Conservation (phyloP, 2,329 filamentous ascomycete genomes). For the Emergomyces orientalis region DNA sequence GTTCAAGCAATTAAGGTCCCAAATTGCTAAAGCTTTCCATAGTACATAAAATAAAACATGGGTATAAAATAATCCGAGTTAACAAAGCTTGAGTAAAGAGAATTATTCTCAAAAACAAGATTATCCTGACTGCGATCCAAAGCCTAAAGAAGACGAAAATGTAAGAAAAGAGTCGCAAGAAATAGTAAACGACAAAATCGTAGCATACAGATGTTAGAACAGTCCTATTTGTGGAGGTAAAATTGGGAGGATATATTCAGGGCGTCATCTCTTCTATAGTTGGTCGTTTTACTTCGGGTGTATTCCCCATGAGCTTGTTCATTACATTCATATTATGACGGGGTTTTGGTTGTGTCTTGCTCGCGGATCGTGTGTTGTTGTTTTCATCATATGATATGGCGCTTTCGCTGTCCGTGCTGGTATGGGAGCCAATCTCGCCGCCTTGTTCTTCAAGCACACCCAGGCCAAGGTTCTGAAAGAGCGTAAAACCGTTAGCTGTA, state of each 20-base stretch:
- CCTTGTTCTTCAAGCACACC: constrained; percentile 37
- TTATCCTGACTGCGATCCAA: not conserved
- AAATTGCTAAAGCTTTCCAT: too few species aligned
- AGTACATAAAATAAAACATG: not conserved
- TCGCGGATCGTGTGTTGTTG: not conserved
- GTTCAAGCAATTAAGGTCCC: not conserved
- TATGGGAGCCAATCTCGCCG: constrained; percentile 15
- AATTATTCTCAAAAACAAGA: not conserved
- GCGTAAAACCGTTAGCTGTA: constrained; percentile 6
- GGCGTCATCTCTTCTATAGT: constrained; percentile 29
- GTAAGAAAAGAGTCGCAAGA: not conserved
- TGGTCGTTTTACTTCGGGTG: constrained; percentile 25
- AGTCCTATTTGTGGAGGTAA: not conserved
- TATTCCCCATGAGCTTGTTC: constrained; percentile 31
- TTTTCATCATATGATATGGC: constrained; percentile 13
- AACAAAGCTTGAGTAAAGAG: not conserved
- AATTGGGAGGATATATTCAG: not conserved
- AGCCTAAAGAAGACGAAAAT: not conserved
- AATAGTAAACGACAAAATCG: not conserved
- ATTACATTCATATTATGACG: constrained; percentile 25
- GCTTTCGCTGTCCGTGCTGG: constrained; percentile 10
- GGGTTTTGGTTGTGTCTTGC: not conserved
- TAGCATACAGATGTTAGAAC: not conserved
- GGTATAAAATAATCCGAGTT: not conserved
- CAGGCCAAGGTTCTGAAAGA: constrained; percentile 33